These are phyloP conservation scores for Acarospora socialis DNA, from an alignment of 2,329 filamentous ascomycete genomes.

Conservation along the genomic window DNA sequence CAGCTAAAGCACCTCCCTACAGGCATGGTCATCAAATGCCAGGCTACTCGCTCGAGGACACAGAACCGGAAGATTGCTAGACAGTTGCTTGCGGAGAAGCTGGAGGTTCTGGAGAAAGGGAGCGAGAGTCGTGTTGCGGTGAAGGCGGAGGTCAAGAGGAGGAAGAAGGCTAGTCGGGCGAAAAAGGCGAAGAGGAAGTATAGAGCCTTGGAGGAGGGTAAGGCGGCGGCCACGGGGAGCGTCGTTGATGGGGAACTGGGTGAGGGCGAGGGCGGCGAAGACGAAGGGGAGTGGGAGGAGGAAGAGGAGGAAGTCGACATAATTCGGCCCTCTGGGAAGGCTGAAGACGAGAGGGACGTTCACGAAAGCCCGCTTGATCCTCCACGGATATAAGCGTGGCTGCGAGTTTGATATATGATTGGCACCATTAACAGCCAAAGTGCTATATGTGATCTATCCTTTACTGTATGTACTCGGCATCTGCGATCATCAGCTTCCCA, in stretches of 20 bases:
- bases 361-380: neutral
- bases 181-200: slow-evolving; percentile 83
- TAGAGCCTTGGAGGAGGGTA: slow-evolving; percentile 29
- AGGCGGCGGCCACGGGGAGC: slow-evolving; percentile 27
- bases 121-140: slow-evolving; percentile 51
- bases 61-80: slow-evolving; percentile 83
- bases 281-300: slow-evolving; percentile 7
- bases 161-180: slow-evolving; percentile 57
- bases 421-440: too few species aligned
- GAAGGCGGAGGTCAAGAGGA: slow-evolving; percentile 48
- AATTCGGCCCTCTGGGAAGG: neutral
- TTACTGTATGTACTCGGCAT: too few species aligned
- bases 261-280: slow-evolving; percentile 10
- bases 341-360: too few species aligned
- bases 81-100: slow-evolving; percentile 56
- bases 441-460: too few species aligned
- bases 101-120: slow-evolving; percentile 65
- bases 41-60: slow-evolving; percentile 72
- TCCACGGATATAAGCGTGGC: neutral
- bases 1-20: slow-evolving; percentile 84
- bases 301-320: slow-evolving; percentile 10
- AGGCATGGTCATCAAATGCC: slow-evolving; percentile 84
- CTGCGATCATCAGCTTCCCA: too few species aligned
- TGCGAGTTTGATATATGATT: too few species aligned
- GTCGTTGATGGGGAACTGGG: slow-evolving; percentile 12